These are phyloP conservation scores for Cladosporium cucumerinum DNA, from an alignment of 2,329 filamentous ascomycete species.

Conservation along the genomic window DNA sequence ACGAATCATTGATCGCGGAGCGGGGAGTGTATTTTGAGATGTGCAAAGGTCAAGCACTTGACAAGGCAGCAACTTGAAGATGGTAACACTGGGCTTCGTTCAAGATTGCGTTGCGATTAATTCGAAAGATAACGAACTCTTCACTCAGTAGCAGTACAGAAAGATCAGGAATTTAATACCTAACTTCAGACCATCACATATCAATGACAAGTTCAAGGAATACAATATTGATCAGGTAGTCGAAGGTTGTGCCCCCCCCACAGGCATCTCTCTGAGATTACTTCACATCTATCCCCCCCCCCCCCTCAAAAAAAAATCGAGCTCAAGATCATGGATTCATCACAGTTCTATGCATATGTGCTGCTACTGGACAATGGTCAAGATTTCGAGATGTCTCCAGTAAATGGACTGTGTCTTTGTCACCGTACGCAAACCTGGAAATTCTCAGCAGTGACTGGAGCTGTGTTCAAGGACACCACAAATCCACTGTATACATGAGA, in stretches of 20 bases:
- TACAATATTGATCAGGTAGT: not conserved
- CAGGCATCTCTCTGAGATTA: not conserved
- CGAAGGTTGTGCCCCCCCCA: no score
- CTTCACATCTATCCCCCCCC: no score
- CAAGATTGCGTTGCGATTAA: not conserved
- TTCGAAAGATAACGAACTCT: not conserved
- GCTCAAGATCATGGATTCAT: not conserved
- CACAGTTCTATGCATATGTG: not conserved
- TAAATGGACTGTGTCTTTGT: not conserved
- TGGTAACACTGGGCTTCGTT: not conserved
- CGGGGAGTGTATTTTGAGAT: constrained; percentile 41
- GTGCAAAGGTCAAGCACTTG: constrained; percentile 32
- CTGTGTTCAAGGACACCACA: not conserved
- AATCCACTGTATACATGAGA: not conserved
- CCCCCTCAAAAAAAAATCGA: not conserved
- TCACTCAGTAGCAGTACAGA: not conserved
- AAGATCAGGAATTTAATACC: not conserved
- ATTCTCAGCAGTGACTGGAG: not conserved
- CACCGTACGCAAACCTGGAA: not conserved
- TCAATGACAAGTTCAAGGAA: not conserved
- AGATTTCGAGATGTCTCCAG: not conserved
- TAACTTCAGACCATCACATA: not conserved
- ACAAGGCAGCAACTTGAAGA: constrained; percentile 26
- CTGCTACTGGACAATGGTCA: not conserved
- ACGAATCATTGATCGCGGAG: constrained; percentile 36